Evolutionary conservation across 2,329 filamentous ascomycete genomes (phyloP).

Genomic region (Trichoderma koningiopsis): DNA sequence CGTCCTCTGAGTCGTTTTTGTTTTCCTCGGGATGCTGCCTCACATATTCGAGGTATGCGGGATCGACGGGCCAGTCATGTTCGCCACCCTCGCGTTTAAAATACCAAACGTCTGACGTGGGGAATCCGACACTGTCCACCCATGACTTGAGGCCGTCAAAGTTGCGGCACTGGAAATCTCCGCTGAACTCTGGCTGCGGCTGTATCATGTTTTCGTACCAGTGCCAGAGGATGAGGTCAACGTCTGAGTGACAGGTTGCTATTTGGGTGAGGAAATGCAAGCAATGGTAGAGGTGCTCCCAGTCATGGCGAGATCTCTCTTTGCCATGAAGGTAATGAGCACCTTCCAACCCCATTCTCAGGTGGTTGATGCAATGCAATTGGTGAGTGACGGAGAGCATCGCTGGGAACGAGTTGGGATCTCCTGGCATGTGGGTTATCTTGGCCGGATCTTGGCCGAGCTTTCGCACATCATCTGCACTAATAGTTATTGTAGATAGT

Average conservation of each 20-base stretch:
- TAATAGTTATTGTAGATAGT: background rate
- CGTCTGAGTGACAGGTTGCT: background rate
- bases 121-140: background rate
- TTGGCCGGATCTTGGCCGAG: background rate
- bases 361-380: background rate
- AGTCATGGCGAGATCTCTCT: background rate
- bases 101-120: background rate
- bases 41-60: background rate
- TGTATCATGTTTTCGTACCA: background rate
- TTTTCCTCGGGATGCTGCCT: background rate
- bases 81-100: background rate
- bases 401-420: background rate
- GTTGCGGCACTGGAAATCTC: background rate
- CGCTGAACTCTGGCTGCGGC: background rate
- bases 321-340: background rate
- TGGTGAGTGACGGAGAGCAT: conserved; percentile 1
- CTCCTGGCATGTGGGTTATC: background rate
- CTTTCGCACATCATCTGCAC: background rate
- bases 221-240: conserved; percentile 1
- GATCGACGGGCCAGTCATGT: background rate
- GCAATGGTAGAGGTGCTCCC: conserved; percentile 3
- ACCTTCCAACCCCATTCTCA: background rate
- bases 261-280: conserved; percentile 2
- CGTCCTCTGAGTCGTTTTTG: background rate
- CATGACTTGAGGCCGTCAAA: background rate